Base-by-base conservation (phyloP, 345 rosid genomes). In the Acer negundo region DNA sequence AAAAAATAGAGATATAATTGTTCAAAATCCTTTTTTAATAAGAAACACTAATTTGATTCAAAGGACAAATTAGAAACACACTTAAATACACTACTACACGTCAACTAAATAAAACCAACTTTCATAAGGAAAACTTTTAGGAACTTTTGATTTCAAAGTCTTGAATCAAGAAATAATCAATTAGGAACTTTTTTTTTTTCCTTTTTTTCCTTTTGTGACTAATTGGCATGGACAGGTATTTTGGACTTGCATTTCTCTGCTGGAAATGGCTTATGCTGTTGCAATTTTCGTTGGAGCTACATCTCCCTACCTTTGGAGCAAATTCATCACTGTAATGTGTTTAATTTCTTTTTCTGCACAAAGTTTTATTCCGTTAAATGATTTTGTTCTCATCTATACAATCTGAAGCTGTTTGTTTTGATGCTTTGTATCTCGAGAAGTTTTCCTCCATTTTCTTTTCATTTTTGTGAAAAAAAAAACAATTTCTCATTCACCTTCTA, bases 191-290 rank as follows among this genome's bases (percentile, higher is more conserved):
- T 35, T 38, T 26, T 23, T 44, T 40, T n/a, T 40, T 47, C 42
- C 75, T 62, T 75, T 42, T 44, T 40, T n/a, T 40, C 55, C 42
- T 77, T 62, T 75, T 42, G 46, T 20, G 59, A 61, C 72, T 40
- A 44, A 15, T 67, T 53, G 22, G n/a, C 47, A 59, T 82, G 78
- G 55, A 19, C 88, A 92, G 99, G 98, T 93, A n/a, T 93, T 95
- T 76, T 95, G 98, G 99, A 84, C 65, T 62, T 95, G 99, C 79
- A 82, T 95, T 81, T 72, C 94, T 73, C 89, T 95, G 72, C 97
- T 95, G 72, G 86, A 93, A 90, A 82, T 86, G 81, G 98, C 98
- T 63, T 95, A 95, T 20, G 85, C 83, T 47, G 93, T 86, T 74
- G 94, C 99, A 23, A 80, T 93, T 84, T 51, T 88, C 8, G 92